Conservation (phyloP, 1,284 basidiomycete genomes). For the Cryptococcus sp. region DNA sequence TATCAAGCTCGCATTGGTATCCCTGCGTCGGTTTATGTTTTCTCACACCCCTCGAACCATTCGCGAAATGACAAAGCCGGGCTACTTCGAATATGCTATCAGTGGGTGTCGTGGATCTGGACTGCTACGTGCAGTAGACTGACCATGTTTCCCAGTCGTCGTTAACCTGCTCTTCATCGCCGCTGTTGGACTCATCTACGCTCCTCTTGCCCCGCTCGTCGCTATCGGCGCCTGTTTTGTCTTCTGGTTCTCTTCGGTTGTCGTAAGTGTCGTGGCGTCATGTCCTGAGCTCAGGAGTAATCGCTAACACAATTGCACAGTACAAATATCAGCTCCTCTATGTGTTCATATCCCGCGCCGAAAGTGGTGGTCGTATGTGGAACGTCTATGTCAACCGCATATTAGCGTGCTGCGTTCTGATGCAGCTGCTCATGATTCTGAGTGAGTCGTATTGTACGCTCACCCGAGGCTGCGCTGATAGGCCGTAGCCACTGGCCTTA, state of each 20-base stretch:
- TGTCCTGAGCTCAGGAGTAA: neutral
- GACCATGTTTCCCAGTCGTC: conserved; percentile 24
- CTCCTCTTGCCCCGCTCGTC: conserved; percentile 86
- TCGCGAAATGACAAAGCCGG: conserved; percentile 92
- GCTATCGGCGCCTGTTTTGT: conserved; percentile 64
- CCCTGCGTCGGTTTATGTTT: conserved; percentile 79
- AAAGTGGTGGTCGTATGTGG: conserved; percentile 91
- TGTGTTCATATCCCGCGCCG: conserved; percentile 80
- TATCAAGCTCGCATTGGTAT: conserved; percentile 82
- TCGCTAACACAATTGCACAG: conserved; percentile 60
- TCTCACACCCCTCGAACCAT: conserved; percentile 97
- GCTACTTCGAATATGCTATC: conserved; percentile 73
- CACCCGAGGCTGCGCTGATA: neutral
- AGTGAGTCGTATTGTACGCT: conserved; percentile 62
- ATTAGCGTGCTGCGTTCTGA: conserved; percentile 70
- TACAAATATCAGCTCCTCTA: conserved; percentile 95
- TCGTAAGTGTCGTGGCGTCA: conserved; percentile 48
- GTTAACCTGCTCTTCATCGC: conserved; percentile 74
- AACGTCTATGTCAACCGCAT: conserved; percentile 87
- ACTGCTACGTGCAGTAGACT: neutral
- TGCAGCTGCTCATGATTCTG: conserved; percentile 81
- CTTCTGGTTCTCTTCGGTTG: conserved; percentile 65
- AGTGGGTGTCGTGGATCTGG: conserved; percentile 21
- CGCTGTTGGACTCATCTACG: conserved; percentile 83
- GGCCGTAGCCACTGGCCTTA: conserved; percentile 75